Evolutionary conservation across 352 stramenopile genomes (phyloP), one percentile per base, ranked within the genome.

Genomic region (Phytophthora capsici): DNA sequence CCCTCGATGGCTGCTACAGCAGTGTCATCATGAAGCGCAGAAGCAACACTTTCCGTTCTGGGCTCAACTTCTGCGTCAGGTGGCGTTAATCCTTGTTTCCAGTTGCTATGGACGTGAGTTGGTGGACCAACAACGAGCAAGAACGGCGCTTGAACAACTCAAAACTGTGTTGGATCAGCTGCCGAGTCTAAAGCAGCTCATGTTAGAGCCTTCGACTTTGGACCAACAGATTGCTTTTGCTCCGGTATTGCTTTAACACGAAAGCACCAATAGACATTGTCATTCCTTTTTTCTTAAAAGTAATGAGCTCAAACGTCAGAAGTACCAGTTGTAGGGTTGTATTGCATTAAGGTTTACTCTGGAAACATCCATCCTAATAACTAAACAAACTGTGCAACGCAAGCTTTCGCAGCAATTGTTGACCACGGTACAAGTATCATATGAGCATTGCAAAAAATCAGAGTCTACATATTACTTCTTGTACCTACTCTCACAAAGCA

Each of bases 21-120:
- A 84, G 23, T 53, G 48, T 2, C 82, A 93, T 19, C 69, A 84
- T n/a, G 71, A 89, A 54, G 53, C 69, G 12, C 64, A 66, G 12
- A 82, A 75, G n/a, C 58, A 63, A n/a, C 54, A 50, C 16, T 88
- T 89, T 36, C 37, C 34, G 12, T 67, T 86, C 19, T 93, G 82
- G 84, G 69, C 77, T 0, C n/a, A 19, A 1, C 37, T 90, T 40
- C 52, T 91, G 5, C 44, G 51, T 2, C 60, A 63, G 2, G 76
- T 83, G 16, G 55, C 66, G 4, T 67, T 67, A 2, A 66, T 81
- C 3, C 61, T 91, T 12, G 56, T 71, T 2, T 46, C 48, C 4
- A 49, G 43, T 16, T 41, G 41, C 19, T 20, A 22, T 1, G 36
- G 23, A 16, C 17, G 7, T 32, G 52, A 10, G 10, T 37, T 64